Percentiles rank a stretch among this genome's conserved stretches.
Evolutionary conservation across 257 asterid genomes (phyloP).

Genomic region (Avicennia marina): DNA sequence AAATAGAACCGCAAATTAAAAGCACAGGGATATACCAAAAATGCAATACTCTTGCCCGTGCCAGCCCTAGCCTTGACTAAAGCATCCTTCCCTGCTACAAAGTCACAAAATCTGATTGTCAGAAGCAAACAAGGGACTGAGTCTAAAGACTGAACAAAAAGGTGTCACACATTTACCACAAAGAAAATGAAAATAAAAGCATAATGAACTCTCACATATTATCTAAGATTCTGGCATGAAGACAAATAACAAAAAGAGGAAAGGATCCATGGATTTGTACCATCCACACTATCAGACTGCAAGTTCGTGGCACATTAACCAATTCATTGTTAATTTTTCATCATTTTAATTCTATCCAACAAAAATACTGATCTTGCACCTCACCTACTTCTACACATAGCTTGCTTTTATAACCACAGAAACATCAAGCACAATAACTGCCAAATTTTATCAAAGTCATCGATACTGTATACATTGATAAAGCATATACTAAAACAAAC

Average conservation of each 20-base stretch:
- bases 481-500: background rate
- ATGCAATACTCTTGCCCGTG: slow-evolving; percentile 88
- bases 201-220: background rate
- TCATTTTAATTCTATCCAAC: background rate
- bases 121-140: slow-evolving; percentile 16
- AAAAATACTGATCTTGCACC: too few relatives aligned
- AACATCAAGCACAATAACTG: too few relatives aligned
- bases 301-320: background rate
- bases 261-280: slow-evolving; percentile 3
- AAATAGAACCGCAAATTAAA: slow-evolving; percentile 5
- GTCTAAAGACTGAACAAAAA: slow-evolving; percentile 6
- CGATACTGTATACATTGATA: background rate
- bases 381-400: too few relatives aligned
- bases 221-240: slow-evolving; percentile 5
- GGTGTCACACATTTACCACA: background rate
- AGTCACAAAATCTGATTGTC: slow-evolving; percentile 5
- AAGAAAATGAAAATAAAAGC: slow-evolving; percentile 1
- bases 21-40: slow-evolving; percentile 55
- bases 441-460: too few relatives aligned
- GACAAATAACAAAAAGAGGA: slow-evolving; percentile 6
- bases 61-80: slow-evolving; percentile 93
- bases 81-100: slow-evolving; percentile 69
- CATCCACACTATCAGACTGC: background rate
- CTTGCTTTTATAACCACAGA: too few relatives aligned
- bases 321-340: background rate